A percentile compares a stretch with the other conserved stretches of the same genome.
Conservation (phyloP, 2,329 filamentous ascomycete genomes). For the Diaporthe eres region DNA sequence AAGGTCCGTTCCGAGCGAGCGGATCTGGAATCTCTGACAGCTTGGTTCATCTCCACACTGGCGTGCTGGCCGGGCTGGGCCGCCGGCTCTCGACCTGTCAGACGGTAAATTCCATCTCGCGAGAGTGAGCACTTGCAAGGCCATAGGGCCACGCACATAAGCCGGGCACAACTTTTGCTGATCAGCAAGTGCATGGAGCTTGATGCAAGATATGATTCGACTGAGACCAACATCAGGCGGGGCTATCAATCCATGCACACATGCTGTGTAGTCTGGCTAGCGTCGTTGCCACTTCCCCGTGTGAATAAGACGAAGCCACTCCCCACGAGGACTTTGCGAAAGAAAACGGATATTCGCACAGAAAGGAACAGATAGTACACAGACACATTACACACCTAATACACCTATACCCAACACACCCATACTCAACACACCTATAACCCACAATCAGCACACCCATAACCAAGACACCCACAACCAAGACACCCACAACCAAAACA, state of each 20-base stretch:
- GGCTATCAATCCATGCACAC: neutral
- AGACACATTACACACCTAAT: too few relatives aligned
- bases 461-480: too few relatives aligned
- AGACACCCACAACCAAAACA: too few relatives aligned
- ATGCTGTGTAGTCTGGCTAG: neutral
- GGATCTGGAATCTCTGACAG: constrained; percentile 27
- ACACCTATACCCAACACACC: too few relatives aligned
- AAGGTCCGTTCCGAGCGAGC: constrained; percentile 32
- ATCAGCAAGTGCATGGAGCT: neutral
- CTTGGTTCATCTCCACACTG: constrained; percentile 27
- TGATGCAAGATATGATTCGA: neutral
- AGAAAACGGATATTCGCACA: too few relatives aligned
- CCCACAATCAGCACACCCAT: too few relatives aligned
- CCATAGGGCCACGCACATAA: neutral
- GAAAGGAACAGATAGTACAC: too few relatives aligned
- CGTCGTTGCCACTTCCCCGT: too few relatives aligned
- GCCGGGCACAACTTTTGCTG: neutral
- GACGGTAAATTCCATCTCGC: constrained; percentile 22
- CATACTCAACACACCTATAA: too few relatives aligned
- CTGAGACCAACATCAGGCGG: neutral
- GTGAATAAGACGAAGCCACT: neutral
- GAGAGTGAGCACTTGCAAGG: neutral
- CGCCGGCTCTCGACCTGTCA: constrained; percentile 20
- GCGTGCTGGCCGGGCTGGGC: constrained; percentile 29
- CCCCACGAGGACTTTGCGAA: neutral